phyloP scores from a whole-genome alignment of 2,329 filamentous ascomycete species.

The Fusarium dlaminii region DNA sequence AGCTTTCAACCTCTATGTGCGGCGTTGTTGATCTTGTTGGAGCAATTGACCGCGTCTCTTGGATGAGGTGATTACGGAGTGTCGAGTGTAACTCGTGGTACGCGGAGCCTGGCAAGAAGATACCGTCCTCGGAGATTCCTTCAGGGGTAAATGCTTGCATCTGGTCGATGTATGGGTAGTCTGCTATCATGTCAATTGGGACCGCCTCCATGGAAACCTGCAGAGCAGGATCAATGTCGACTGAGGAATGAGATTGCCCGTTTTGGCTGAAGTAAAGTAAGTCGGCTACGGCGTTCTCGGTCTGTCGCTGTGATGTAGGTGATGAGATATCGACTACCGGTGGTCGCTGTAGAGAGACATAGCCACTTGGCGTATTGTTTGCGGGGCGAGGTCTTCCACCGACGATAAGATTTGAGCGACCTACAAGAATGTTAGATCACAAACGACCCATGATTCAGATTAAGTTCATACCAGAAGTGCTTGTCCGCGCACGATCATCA shows the following conservation, averaged over 20 bases:
- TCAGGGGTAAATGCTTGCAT: slow-evolving; percentile 47
- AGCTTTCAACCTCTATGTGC: slow-evolving; percentile 22
- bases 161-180: slow-evolving; percentile 40
- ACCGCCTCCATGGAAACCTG: slow-evolving; percentile 35
- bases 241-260: slow-evolving; percentile 31
- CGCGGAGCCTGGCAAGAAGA: slow-evolving; percentile 58
- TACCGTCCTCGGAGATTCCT: slow-evolving; percentile 50
- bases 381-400: not conserved
- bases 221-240: slow-evolving; percentile 34
- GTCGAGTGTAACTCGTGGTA: slow-evolving; percentile 59
- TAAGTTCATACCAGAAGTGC: slow-evolving; percentile 7
- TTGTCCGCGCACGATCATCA: not conserved
- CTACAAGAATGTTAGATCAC: not conserved
- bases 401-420: not conserved
- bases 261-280: slow-evolving; percentile 49
- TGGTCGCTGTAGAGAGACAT: slow-evolving; percentile 4
- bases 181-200: slow-evolving; percentile 25
- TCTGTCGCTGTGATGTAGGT: slow-evolving; percentile 43
- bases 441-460: not conserved
- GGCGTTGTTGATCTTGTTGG: slow-evolving; percentile 46
- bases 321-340: slow-evolving; percentile 14
- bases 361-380: slow-evolving; percentile 6
- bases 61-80: slow-evolving; percentile 55
- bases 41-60: slow-evolving; percentile 53
- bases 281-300: slow-evolving; percentile 49